Percentiles rank a stretch among this genome's conserved stretches.
phyloP scores from a whole-genome alignment of 1,139 yeast genomes.

The Pichia kudriavzevii region DNA sequence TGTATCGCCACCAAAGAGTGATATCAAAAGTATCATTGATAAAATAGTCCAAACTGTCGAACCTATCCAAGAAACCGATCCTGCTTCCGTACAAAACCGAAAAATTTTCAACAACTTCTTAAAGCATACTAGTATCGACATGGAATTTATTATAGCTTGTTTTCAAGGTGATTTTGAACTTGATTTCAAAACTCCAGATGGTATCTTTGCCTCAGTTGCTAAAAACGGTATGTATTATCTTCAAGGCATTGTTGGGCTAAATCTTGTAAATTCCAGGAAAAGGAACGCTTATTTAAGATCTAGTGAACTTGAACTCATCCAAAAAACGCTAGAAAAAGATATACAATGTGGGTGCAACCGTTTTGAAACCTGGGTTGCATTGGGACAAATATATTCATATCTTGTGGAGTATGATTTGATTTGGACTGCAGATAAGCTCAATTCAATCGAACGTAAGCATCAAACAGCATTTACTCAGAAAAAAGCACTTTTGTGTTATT shows the following conservation, averaged over 20 bases:
- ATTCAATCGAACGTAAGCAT: constrained; percentile 53
- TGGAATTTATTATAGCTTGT: constrained; percentile 44
- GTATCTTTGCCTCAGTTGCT: constrained; percentile 32
- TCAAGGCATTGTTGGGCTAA: constrained; percentile 61
- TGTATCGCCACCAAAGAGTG: constrained; percentile 50
- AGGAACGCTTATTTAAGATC: constrained; percentile 73
- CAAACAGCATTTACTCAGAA: constrained; percentile 61
- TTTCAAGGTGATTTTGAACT: constrained; percentile 48
- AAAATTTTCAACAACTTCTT: constrained; percentile 44
- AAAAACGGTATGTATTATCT: constrained; percentile 63
- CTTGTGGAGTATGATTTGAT: constrained; percentile 83
- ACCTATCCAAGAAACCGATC: constrained; percentile 41
- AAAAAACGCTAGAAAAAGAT: constrained; percentile 59
- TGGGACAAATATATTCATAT: constrained; percentile 75
- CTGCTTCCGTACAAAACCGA: constrained; percentile 36
- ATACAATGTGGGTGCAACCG: constrained; percentile 58
- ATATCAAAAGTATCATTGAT: constrained; percentile 66
- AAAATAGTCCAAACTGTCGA: constrained; percentile 67
- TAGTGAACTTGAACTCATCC: constrained; percentile 72
- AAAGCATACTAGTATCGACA: constrained; percentile 39
- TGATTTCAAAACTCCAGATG: constrained; percentile 31
- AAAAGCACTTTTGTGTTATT: constrained; percentile 62
- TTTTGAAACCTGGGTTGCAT: constrained; percentile 77
- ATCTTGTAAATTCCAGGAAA: constrained; percentile 59
- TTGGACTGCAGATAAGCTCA: constrained; percentile 84